Evolutionary conservation across 73 alveolate genomes (phyloP), one percentile per base, ranked within the genome.

Genomic region (Stentor roeselii): DNA sequence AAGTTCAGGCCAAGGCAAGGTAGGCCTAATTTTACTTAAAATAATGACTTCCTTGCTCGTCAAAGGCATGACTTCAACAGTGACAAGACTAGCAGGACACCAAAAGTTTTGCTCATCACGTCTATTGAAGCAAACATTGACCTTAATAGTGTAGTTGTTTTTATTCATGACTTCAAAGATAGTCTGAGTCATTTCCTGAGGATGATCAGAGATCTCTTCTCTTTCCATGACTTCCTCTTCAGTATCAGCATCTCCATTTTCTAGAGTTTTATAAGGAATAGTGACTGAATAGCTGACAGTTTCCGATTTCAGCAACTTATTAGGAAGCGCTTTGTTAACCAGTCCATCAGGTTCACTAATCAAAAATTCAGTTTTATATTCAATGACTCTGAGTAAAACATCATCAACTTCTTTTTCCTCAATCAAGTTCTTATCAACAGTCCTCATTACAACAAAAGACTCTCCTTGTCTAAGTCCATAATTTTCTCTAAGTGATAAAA

Each of bases 291-390:
- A 50, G 21, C 67, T 50, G 21, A 21, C 37, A 0, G 14, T 36
- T 21, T 67, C 80, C 1, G 41, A 14, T 67, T 32, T 67, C 37
- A 67, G 37, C 21, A 32, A 27, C 34, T 67, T 67, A 21, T 15
- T 76, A 76, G 84, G 84, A 1, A 76, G 74, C 1, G 84, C 60
- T 0, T 14, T 15, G 3, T 76, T 76, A 21, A n/a, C 21, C 6
- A 21, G n/a, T 0, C 84, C 84, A 76, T 34, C 37, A 15, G 84
- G 84, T 35, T 76, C 82, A 27, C 75, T 39, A 36, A 15, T 76
- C 36, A 15, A 15, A 78, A 78, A 76, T 76, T 37, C 82, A 0
- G 74, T 76, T 34, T 21, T 67, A 67, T 30, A 67, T 34, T 67
- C 80, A 21, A 40, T 67, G 41, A 67, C 41, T 34, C 41, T 67